These are phyloP conservation scores for Brettanomyces nanus DNA, from an alignment of 805 yeast genomes.

Conservation along the genomic window DNA sequence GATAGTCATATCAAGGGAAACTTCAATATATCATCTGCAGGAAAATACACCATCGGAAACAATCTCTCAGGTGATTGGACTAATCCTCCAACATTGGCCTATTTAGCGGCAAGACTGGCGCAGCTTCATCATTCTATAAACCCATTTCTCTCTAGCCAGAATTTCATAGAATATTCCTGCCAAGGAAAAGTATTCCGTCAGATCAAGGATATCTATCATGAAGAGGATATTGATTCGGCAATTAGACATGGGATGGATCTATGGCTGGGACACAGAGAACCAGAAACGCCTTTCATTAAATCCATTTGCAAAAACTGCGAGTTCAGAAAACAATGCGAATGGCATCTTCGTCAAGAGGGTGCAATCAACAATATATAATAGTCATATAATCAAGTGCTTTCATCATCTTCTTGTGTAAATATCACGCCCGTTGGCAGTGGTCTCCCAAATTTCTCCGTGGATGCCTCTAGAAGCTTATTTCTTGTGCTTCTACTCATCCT, in stretches of 20 bases:
- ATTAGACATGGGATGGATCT: constrained; percentile 32
- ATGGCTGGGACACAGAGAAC: constrained; percentile 54
- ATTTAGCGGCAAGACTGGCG: constrained; percentile 46
- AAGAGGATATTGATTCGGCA: constrained; percentile 20
- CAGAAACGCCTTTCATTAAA: constrained; percentile 33
- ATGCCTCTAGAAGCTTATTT: not conserved
- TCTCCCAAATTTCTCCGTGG: constrained; percentile 1
- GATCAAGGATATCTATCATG: constrained; percentile 31
- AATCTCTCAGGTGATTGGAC: constrained; percentile 33
- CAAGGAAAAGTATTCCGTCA: constrained; percentile 34
- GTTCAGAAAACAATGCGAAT: constrained; percentile 35
- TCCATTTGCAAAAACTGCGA: constrained; percentile 48
- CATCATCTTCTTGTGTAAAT: not conserved
- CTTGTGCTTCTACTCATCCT: not conserved
- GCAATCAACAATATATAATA: not conserved
- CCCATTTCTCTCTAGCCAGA: constrained; percentile 28
- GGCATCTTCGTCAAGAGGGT: constrained; percentile 23
- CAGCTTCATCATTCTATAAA: constrained; percentile 34
- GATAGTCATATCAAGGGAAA: not conserved
- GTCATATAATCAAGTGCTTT: not conserved
- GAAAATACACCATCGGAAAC: not conserved
- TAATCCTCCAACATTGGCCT: constrained; percentile 45
- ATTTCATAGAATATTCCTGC: constrained; percentile 47
- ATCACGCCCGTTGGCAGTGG: constrained; percentile 3
- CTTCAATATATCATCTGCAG: not conserved